Percentiles rank a stretch among this genome's conserved stretches.
These are phyloP conservation scores for Pseudogymnoascus pannorum DNA, from an alignment of 2,329 filamentous ascomycete species.

Conservation along the genomic window DNA sequence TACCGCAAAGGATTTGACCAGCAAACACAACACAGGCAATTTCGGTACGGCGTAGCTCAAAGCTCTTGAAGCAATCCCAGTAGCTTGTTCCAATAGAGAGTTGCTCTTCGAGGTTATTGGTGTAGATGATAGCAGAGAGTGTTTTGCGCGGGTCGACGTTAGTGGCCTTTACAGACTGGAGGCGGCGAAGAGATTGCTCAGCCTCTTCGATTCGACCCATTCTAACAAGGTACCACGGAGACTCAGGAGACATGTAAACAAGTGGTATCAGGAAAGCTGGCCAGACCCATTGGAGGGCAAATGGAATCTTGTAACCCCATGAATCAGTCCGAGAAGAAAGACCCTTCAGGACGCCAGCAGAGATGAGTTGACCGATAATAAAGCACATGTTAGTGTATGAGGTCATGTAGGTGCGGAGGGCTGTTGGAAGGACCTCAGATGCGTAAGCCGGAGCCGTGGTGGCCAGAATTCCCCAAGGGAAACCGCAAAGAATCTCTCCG, in stretches of 20 bases:
- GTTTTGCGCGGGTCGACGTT: slow-evolving; percentile 27
- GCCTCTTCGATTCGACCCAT: slow-evolving; percentile 37
- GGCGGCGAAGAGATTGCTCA: slow-evolving; percentile 24
- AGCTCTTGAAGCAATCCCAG: slow-evolving; percentile 74
- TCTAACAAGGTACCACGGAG: slow-evolving; percentile 42
- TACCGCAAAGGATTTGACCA: slow-evolving; percentile 55
- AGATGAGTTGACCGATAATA: slow-evolving; percentile 40
- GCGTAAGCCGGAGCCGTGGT: slow-evolving; percentile 26
- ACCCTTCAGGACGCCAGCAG: slow-evolving; percentile 30
- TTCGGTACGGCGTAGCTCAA: slow-evolving; percentile 71
- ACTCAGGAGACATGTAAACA: slow-evolving; percentile 39
- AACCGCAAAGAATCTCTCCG: slow-evolving; percentile 38
- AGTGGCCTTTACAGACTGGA: slow-evolving; percentile 48
- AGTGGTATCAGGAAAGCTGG: slow-evolving; percentile 37
- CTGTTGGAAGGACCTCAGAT: slow-evolving; percentile 43
- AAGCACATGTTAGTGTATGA: slow-evolving; percentile 46
- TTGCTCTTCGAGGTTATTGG: slow-evolving; percentile 45
- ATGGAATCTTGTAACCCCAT: slow-evolving; percentile 14
- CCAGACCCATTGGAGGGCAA: slow-evolving; percentile 37
- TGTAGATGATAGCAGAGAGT: slow-evolving; percentile 47
- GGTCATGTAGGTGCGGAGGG: slow-evolving; percentile 42
- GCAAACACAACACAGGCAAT: slow-evolving; percentile 59
- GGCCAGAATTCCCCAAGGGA: slow-evolving; percentile 44
- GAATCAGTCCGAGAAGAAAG: neutral
- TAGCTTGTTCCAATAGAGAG: slow-evolving; percentile 67